Conservation (phyloP, 495 filamentous ascomycete genomes). For the Trichocladium uniseriatum region DNA sequence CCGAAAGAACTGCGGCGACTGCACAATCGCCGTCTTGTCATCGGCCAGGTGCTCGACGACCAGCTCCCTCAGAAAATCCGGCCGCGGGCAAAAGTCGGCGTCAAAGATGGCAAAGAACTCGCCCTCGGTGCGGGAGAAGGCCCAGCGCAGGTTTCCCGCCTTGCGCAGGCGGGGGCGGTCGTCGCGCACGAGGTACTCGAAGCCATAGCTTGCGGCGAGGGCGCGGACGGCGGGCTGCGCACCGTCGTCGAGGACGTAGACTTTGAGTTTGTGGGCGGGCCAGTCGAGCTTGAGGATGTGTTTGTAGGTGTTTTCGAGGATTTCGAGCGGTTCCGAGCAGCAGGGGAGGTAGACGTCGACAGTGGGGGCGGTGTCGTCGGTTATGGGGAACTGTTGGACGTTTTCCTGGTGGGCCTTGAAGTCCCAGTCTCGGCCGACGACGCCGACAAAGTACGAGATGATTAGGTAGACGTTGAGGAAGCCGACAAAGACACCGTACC, state of each 20-base stretch:
- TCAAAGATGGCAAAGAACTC: slow-evolving; percentile 30
- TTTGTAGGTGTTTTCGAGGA: slow-evolving; percentile 28
- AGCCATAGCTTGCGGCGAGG: slow-evolving; percentile 21
- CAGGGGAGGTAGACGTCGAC: slow-evolving; percentile 29
- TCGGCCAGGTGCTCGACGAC: slow-evolving; percentile 27
- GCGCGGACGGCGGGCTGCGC: slow-evolving; percentile 13
- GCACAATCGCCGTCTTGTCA: slow-evolving; percentile 23
- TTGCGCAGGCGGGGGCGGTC: slow-evolving; percentile 27
- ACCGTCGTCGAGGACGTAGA: slow-evolving; percentile 25
- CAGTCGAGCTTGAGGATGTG: slow-evolving; percentile 25
- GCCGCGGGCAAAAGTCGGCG: slow-evolving; percentile 26
- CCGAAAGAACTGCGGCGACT: slow-evolving; percentile 25
- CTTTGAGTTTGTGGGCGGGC: slow-evolving; percentile 18
- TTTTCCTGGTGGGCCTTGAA: slow-evolving; percentile 13
- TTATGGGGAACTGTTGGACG: slow-evolving; percentile 20
- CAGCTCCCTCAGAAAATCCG: slow-evolving; percentile 22
- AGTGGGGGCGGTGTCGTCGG: slow-evolving; percentile 21
- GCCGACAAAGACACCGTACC: slow-evolving; percentile 28
- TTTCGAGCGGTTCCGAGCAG: slow-evolving; percentile 27
- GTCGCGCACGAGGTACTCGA: slow-evolving; percentile 26
- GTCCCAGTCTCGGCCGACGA: slow-evolving; percentile 26
- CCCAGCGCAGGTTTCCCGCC: slow-evolving; percentile 28
- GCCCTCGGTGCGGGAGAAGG: slow-evolving; percentile 20
- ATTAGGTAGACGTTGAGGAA: slow-evolving; percentile 30
- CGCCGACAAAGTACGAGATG: slow-evolving; percentile 27